Conservation (phyloP, 345 rosid species). For the Carallia pectinifolia region DNA sequence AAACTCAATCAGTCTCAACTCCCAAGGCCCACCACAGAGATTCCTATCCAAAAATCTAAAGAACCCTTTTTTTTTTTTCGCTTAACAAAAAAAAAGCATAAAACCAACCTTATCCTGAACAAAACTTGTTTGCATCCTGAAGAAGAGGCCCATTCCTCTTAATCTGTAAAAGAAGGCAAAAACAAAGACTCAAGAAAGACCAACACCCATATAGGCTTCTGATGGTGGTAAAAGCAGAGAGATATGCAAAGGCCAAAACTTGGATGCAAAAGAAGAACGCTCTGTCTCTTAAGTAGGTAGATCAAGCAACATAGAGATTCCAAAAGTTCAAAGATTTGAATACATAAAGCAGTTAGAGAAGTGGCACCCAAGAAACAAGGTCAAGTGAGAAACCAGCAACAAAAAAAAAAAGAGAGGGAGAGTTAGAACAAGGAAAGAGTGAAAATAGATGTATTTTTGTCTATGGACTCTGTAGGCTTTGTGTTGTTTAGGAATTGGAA, state of each 20-base stretch:
- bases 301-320: not conserved
- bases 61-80: no score
- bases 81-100: not conserved
- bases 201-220: not conserved
- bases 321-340: not conserved
- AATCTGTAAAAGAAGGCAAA: conserved; percentile 28
- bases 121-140: conserved; percentile 28
- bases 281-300: not conserved
- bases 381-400: not conserved
- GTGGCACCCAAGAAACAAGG: not conserved
- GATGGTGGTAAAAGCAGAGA: not conserved
- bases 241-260: not conserved
- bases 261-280: not conserved
- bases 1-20: conserved; percentile 6
- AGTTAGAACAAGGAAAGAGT: not conserved
- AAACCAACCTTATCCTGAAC: conserved; percentile 40
- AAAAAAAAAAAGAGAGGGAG: not conserved
- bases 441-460: not conserved
- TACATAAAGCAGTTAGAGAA: not conserved
- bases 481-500: not conserved
- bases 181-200: not conserved
- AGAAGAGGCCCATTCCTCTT: conserved; percentile 31
- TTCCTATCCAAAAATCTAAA: not conserved
- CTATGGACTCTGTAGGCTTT: not conserved
- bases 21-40: not conserved